A percentile compares a stretch with the other conserved stretches of the same genome.
These are phyloP conservation scores for Allomyces macrogynus DNA, from an alignment of 192 early-diverging fungal species.

Conservation along the genomic window DNA sequence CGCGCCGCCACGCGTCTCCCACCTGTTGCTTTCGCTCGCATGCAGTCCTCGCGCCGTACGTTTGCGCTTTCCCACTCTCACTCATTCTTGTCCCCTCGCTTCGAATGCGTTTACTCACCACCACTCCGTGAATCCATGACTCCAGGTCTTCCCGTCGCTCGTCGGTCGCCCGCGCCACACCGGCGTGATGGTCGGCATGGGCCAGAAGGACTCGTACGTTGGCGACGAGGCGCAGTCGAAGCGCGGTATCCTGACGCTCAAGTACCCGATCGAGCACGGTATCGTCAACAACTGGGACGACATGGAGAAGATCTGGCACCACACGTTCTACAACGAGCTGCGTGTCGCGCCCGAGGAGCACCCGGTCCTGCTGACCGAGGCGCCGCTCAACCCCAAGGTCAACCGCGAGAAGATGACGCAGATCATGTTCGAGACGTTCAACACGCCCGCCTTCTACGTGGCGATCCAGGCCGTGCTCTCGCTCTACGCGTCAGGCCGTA, in stretches of 20 bases:
- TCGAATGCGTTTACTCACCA: slow-evolving; percentile 1
- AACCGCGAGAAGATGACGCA: slow-evolving; percentile 42
- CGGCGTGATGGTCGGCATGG: slow-evolving; percentile 54
- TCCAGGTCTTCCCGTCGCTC: slow-evolving; percentile 37
- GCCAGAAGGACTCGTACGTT: slow-evolving; percentile 51
- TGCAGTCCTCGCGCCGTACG: slow-evolving; percentile 14
- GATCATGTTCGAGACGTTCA: slow-evolving; percentile 44
- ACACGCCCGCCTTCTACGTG: slow-evolving; percentile 39
- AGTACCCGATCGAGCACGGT: slow-evolving; percentile 54
- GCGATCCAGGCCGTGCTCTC: slow-evolving; percentile 34
- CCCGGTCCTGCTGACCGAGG: slow-evolving; percentile 38
- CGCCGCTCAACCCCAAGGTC: slow-evolving; percentile 38
- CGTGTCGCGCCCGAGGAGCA: slow-evolving; percentile 43
- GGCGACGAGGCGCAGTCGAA: slow-evolving; percentile 55
- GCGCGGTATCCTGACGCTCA: slow-evolving; percentile 45
- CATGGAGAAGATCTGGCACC: slow-evolving; percentile 50
- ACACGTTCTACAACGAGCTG: slow-evolving; percentile 38
- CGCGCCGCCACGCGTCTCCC: too few relatives aligned
- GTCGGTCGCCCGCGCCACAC: slow-evolving; percentile 49
- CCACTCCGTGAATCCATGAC: neutral
- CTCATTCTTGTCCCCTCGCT: slow-evolving; percentile 2
- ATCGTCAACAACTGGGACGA: slow-evolving; percentile 62
- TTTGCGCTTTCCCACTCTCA: neutral
- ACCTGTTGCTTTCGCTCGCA: too few relatives aligned
- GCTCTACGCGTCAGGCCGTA: slow-evolving; percentile 36